Percentiles rank a stretch among this genome's conserved stretches.
Evolutionary conservation across 345 rosid species (phyloP).

Genomic region (Syzygium aromaticum): DNA sequence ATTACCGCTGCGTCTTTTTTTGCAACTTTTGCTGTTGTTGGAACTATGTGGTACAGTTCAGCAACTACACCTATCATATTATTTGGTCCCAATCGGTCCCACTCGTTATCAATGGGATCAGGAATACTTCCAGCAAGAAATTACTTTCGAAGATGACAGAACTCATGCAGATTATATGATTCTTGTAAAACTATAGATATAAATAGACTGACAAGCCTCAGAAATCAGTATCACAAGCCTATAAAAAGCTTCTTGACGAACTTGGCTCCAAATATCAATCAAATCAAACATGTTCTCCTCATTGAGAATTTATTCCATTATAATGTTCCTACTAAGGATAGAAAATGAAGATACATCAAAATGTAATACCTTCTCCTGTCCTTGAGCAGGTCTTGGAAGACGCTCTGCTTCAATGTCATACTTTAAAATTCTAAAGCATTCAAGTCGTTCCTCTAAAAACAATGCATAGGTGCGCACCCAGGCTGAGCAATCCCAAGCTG

Average conservation of each 20-base stretch:
- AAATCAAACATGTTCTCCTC: background rate
- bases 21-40: conserved; percentile 1
- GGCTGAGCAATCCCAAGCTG: conserved; percentile 99
- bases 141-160: background rate
- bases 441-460: conserved; percentile 91
- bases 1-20: background rate
- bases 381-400: conserved; percentile 72
- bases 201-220: background rate
- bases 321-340: background rate
- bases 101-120: conserved; percentile 1
- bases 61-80: conserved; percentile 5
- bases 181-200: background rate
- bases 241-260: background rate
- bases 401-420: conserved; percentile 96
- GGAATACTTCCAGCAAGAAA: background rate
- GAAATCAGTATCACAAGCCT: background rate
- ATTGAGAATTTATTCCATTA: background rate
- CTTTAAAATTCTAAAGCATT: conserved; percentile 80
- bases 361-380: conserved; percentile 65
- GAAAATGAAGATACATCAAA: background rate
- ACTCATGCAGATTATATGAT: background rate
- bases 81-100: conserved; percentile 5
- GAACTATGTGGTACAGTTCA: conserved; percentile 2
- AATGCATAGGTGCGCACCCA: conserved; percentile 98
- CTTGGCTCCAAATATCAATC: background rate